Evolutionary conservation across 2,329 filamentous ascomycete species (phyloP).

Genomic region (Tricladium varicosporioides): DNA sequence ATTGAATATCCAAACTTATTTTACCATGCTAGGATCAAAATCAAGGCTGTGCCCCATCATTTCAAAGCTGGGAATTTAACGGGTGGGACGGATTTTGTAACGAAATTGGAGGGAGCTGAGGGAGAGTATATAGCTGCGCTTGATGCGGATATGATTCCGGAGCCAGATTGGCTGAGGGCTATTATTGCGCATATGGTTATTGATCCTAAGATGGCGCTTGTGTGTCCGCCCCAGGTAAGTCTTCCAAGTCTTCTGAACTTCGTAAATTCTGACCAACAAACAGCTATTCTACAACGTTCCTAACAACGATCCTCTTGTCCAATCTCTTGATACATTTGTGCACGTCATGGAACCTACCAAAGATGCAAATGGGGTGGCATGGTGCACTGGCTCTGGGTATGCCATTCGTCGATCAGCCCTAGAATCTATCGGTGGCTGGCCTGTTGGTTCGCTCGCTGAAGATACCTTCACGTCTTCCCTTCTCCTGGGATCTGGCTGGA

Average conservation of each 20-base stretch:
- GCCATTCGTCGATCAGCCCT: conserved; percentile 57
- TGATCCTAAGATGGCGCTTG: conserved; percentile 55
- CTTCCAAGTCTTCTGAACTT: neutral
- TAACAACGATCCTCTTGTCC: conserved; percentile 53
- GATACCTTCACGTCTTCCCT: conserved; percentile 58
- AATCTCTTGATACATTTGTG: conserved; percentile 56
- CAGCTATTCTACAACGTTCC: conserved; percentile 62
- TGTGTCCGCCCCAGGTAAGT: conserved; percentile 54
- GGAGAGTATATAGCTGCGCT: conserved; percentile 59
- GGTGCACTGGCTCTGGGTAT: conserved; percentile 65
- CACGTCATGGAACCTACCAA: conserved; percentile 49
- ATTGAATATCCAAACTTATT: conserved; percentile 46
- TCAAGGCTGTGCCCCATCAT: conserved; percentile 41
- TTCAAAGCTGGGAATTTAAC: conserved; percentile 67
- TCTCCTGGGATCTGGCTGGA: conserved; percentile 60
- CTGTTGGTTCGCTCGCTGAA: conserved; percentile 57
- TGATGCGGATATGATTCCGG: conserved; percentile 68
- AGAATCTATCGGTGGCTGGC: conserved; percentile 60
- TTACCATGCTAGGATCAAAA: conserved; percentile 44
- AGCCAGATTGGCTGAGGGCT: conserved; percentile 57
- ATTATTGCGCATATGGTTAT: conserved; percentile 56
- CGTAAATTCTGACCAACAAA: neutral
- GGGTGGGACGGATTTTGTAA: conserved; percentile 52
- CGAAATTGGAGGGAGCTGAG: conserved; percentile 52
- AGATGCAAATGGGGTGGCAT: conserved; percentile 50